Percentiles rank a stretch among this genome's conserved stretches.
phyloP scores from a whole-genome alignment of 805 yeast species.

The Suhomyces sp. region DNA sequence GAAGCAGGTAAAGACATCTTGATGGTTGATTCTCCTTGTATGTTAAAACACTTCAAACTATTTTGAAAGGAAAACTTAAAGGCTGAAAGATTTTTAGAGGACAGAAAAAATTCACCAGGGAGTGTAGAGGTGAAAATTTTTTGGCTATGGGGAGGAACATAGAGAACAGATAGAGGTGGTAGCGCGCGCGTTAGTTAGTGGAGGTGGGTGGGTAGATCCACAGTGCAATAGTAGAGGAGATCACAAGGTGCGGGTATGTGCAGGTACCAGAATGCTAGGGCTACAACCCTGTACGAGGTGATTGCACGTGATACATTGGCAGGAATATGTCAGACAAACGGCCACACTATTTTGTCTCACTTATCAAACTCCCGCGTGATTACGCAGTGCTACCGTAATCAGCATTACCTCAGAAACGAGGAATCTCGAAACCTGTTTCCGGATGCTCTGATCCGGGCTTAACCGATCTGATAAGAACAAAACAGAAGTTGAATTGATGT shows the following conservation, averaged over 20 bases:
- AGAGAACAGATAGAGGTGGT: constrained; percentile 2
- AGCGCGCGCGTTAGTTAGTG: constrained; percentile 3
- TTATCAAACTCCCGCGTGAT: too few relatives aligned
- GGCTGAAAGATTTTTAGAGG: constrained; percentile 6
- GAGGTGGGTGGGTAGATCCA: too few relatives aligned
- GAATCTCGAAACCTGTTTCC: too few relatives aligned
- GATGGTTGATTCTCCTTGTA: constrained; percentile 6
- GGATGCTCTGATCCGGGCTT: too few relatives aligned
- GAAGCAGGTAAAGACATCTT: constrained; percentile 83
- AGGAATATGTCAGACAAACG: too few relatives aligned
- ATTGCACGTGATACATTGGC: constrained; percentile 8
- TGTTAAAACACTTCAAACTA: constrained; percentile 7
- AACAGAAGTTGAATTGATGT: too few relatives aligned
- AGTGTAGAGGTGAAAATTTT: constrained; percentile 10
- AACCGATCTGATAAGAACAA: too few relatives aligned
- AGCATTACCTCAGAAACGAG: too few relatives aligned
- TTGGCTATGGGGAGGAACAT: constrained; percentile 3
- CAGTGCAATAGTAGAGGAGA: constrained; percentile 5
- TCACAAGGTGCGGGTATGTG: constrained; percentile 3
- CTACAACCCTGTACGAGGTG: constrained; percentile 1
- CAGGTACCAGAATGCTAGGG: constrained; percentile 4
- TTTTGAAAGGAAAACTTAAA: constrained; percentile 5
- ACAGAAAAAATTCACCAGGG: constrained; percentile 3
- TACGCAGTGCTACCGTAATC: too few relatives aligned
- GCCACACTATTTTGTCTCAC: too few relatives aligned